These are phyloP conservation scores for Hypoxylon sp. DNA, from an alignment of 2,329 filamentous ascomycete species.

Conservation along the genomic window DNA sequence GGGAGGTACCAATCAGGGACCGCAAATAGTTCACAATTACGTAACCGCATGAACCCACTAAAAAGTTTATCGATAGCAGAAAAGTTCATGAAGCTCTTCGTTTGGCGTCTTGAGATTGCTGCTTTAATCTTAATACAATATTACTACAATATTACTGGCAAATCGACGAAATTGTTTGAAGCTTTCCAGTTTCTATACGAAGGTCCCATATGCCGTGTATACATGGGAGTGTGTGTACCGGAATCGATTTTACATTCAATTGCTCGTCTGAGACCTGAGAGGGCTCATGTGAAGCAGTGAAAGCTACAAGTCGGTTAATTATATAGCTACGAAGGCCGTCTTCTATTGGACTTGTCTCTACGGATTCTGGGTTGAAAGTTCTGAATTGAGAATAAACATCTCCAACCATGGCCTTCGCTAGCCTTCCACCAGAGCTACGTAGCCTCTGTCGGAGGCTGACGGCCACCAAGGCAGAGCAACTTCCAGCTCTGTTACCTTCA, in stretches of 20 bases:
- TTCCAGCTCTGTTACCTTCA: constrained; percentile 79
- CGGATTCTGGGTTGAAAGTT: background rate
- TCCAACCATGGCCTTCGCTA: constrained; percentile 52
- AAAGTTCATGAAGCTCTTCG: constrained; percentile 30
- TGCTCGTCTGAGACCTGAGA: constrained; percentile 6
- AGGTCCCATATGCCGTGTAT: too few relatives aligned
- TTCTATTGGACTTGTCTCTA: background rate
- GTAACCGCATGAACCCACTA: constrained; percentile 21
- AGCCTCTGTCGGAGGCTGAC: constrained; percentile 78
- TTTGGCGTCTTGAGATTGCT: constrained; percentile 1
- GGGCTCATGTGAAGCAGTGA: background rate
- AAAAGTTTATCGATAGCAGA: constrained; percentile 43
- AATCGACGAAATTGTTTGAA: background rate
- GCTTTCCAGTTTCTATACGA: background rate
- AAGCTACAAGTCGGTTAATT: background rate
- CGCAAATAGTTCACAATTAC: background rate
- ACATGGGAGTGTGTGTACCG: background rate
- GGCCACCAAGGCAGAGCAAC: constrained; percentile 77
- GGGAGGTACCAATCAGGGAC: background rate
- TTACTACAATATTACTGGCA: background rate
- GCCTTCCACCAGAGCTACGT: constrained; percentile 69
- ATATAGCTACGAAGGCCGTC: background rate
- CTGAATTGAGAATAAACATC: background rate
- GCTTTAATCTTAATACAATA: background rate
- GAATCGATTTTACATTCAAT: background rate